Conservation (phyloP, 306 rosid genomes). For the Urtica urens region DNA sequence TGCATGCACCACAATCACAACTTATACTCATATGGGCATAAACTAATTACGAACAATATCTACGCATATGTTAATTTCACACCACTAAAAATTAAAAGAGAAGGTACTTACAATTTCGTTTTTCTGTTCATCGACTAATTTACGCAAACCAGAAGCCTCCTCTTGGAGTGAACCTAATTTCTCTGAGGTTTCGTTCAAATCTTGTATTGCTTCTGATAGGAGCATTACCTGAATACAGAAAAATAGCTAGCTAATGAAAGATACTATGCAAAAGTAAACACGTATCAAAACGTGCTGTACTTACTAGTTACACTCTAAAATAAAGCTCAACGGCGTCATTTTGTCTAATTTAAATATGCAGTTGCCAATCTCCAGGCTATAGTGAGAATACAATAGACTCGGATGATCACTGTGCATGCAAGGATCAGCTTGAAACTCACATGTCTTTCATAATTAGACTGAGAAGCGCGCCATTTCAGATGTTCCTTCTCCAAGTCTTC, state of each 20-base stretch:
- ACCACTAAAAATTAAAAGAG: not conserved
- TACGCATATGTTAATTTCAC: not conserved
- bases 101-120: conserved; percentile 46
- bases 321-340: too few species aligned
- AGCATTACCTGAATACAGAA: conserved; percentile 71
- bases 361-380: too few species aligned
- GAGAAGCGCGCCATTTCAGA: conserved; percentile 72
- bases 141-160: conserved; percentile 59
- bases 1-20: too few species aligned
- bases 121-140: conserved; percentile 39
- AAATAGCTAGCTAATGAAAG: too few species aligned
- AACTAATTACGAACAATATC: too few species aligned
- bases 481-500: conserved; percentile 66
- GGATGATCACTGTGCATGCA: not conserved
- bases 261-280: too few species aligned
- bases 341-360: too few species aligned
- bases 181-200: conserved; percentile 77
- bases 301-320: too few species aligned
- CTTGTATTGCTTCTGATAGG: conserved; percentile 92
- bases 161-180: conserved; percentile 56
- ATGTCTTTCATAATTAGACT: conserved; percentile 93
- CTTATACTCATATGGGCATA: too few species aligned
- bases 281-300: too few species aligned
- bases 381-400: not conserved
- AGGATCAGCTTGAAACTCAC: conserved; percentile 19